phyloP scores from a whole-genome alignment of 1,284 basidiomycete genomes.

The Microbotryomycetes sp. region DNA sequence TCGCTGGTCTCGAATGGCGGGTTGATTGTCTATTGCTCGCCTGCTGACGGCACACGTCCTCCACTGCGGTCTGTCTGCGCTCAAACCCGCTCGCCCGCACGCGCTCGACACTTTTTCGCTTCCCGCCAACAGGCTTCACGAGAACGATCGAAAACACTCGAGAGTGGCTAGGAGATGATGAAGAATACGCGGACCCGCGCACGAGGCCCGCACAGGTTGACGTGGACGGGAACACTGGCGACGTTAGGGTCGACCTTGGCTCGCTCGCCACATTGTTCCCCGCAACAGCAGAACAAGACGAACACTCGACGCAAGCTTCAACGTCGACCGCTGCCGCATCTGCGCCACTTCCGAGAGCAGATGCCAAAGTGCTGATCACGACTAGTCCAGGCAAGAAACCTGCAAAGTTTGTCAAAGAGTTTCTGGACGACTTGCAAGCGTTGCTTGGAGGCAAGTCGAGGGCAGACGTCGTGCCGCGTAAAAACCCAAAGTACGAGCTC shows the following conservation, averaged over 20 bases:
- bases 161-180: constrained; percentile 73
- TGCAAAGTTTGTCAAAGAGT: constrained; percentile 59
- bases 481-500: constrained; percentile 88
- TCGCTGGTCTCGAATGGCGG: not conserved
- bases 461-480: constrained; percentile 81
- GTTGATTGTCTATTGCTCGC: not conserved
- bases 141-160: constrained; percentile 89
- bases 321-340: constrained; percentile 45
- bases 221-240: constrained; percentile 36
- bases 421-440: constrained; percentile 83
- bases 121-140: constrained; percentile 39
- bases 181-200: constrained; percentile 50
- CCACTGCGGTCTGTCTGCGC: not conserved
- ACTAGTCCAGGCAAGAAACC: constrained; percentile 81
- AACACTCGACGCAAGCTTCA: constrained; percentile 18
- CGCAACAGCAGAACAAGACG: constrained; percentile 2
- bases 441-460: constrained; percentile 68
- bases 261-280: constrained; percentile 35
- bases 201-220: constrained; percentile 33
- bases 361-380: constrained; percentile 81
- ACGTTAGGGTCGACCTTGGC: constrained; percentile 34
- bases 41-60: not conserved
- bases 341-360: constrained; percentile 52
- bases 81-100: constrained; percentile 47
- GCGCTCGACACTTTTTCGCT: not conserved